Evolutionary conservation across 169 alveolate species (phyloP).

Genomic region (Amoebophrya sp.): DNA sequence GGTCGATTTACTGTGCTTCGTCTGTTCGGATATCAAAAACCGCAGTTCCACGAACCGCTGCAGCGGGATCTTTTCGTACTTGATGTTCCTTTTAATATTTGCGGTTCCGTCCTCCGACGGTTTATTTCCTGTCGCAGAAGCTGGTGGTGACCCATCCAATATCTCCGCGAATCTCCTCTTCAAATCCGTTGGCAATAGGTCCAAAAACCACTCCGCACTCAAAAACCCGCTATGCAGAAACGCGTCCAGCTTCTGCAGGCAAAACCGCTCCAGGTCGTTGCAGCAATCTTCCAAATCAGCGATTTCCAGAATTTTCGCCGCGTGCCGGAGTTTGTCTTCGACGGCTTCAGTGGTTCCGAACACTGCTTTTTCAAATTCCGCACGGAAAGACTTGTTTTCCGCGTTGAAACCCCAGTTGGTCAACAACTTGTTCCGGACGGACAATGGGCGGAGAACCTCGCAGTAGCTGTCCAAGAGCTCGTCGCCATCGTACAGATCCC

Average conservation of each 20-base stretch:
- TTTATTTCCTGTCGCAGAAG: no score
- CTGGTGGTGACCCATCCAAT: no score
- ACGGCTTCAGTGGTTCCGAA: background rate
- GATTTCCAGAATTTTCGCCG: no score
- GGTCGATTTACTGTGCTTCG: background rate
- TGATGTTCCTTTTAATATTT: no score
- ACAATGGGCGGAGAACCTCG: background rate
- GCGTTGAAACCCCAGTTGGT: background rate
- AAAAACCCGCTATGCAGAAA: background rate
- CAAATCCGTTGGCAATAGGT: background rate
- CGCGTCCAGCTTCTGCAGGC: background rate
- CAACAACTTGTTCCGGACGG: background rate
- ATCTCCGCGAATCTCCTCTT: background rate
- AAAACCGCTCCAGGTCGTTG: background rate
- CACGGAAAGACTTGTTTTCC: background rate
- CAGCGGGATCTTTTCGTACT: background rate
- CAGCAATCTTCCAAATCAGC: no score
- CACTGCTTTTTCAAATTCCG: background rate
- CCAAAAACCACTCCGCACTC: background rate
- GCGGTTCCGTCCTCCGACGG: background rate
- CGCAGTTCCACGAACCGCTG: background rate
- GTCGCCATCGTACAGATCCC: background rate
- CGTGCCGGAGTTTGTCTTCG: no score
- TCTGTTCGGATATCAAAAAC: background rate
- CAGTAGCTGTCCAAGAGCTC: background rate